Percentiles rank a stretch among this genome's conserved stretches.
Evolutionary conservation across 129 eudicot species (phyloP).

Genomic region (Flaveria trinervia): DNA sequence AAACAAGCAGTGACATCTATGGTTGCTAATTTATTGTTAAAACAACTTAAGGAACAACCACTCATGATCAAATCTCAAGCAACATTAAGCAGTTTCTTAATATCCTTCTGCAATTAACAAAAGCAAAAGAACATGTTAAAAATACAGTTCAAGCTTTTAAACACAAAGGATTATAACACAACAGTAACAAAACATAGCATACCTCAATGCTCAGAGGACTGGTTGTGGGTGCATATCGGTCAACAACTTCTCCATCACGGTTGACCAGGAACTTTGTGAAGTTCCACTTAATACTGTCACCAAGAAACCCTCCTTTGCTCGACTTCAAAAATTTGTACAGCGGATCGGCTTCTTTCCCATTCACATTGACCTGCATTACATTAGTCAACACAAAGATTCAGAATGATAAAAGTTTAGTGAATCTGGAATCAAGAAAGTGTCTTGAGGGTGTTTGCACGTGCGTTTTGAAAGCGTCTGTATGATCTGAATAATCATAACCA

Average conservation of each 20-base stretch:
- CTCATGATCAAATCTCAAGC: constrained; percentile 21
- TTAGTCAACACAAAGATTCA: neutral
- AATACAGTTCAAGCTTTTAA: neutral
- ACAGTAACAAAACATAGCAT: neutral
- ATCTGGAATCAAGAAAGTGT: constrained; percentile 9
- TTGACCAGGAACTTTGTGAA: constrained; percentile 85
- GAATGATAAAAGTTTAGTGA: neutral
- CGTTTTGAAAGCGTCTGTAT: neutral
- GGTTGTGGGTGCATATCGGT: constrained; percentile 95
- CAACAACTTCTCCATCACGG: constrained; percentile 70
- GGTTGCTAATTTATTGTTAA: constrained; percentile 37
- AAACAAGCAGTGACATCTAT: constrained; percentile 22
- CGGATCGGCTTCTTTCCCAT: constrained; percentile 76
- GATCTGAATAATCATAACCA: neutral
- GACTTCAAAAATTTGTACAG: constrained; percentile 79
- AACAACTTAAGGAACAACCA: neutral
- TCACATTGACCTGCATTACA: constrained; percentile 72
- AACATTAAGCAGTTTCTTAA: constrained; percentile 62
- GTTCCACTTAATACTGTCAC: constrained; percentile 88
- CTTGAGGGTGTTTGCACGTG: neutral
- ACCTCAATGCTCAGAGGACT: constrained; percentile 97
- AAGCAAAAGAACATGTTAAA: neutral
- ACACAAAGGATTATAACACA: neutral
- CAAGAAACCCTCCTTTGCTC: constrained; percentile 78
- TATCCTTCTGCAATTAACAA: constrained; percentile 66